phyloP scores from a whole-genome alignment of 306 rosid species.

The Prunus mira region DNA sequence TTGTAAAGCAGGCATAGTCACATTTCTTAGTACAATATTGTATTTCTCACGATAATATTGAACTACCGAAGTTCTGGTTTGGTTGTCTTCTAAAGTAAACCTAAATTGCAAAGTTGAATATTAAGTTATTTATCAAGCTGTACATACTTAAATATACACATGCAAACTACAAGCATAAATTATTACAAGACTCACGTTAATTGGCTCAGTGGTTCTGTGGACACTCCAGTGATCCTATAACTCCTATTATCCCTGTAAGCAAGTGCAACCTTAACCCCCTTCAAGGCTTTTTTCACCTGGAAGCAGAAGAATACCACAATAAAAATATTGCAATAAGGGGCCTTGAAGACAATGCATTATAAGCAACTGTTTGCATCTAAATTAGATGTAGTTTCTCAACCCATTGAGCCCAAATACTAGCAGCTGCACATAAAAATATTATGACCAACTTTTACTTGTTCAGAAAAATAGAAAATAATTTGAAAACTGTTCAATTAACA shows the following conservation, averaged over 20 bases:
- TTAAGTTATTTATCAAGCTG: background rate
- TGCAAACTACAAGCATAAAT: background rate
- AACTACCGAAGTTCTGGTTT: slow-evolving; percentile 18
- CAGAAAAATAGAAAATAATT: background rate
- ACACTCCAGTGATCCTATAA: slow-evolving; percentile 41
- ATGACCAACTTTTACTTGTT: background rate
- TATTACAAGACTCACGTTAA: slow-evolving; percentile 43
- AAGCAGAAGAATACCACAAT: background rate
- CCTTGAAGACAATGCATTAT: background rate
- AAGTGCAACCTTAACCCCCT: slow-evolving; percentile 43
- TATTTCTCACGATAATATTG: slow-evolving; percentile 54
- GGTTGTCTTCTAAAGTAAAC: slow-evolving; percentile 53
- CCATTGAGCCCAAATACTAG: background rate
- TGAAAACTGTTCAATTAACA: background rate
- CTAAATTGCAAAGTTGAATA: slow-evolving; percentile 31
- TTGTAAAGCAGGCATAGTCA: slow-evolving; percentile 62
- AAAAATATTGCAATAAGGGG: too few species aligned
- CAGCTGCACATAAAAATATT: background rate
- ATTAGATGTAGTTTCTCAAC: background rate
- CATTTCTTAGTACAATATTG: background rate
- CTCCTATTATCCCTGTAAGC: slow-evolving; percentile 14
- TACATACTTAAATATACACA: background rate
- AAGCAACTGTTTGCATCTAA: background rate
- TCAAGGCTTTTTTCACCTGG: slow-evolving; percentile 54
- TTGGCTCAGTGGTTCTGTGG: slow-evolving; percentile 37